phyloP scores from a whole-genome alignment of 805 yeast genomes.

The Metschnikowia lochheadii region DNA sequence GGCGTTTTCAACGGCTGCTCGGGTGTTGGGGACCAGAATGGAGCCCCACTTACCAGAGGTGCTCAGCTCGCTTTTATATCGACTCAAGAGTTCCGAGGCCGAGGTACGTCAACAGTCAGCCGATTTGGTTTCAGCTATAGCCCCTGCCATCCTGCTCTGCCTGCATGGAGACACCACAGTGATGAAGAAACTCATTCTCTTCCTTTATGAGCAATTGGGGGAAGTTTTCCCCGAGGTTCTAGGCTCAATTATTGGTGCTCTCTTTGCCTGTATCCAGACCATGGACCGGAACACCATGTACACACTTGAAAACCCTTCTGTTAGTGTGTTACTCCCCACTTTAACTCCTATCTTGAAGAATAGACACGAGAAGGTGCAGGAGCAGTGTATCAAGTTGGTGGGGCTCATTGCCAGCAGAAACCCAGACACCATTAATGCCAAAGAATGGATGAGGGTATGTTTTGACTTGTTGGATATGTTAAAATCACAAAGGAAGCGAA shows the following conservation, averaged over 20 bases:
- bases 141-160: slow-evolving; percentile 64
- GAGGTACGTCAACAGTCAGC: slow-evolving; percentile 82
- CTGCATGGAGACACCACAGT: slow-evolving; percentile 51
- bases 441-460: slow-evolving; percentile 97
- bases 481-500: slow-evolving; percentile 71
- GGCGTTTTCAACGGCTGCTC: slow-evolving; percentile 62
- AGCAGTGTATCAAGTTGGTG: slow-evolving; percentile 69
- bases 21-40: slow-evolving; percentile 58
- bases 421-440: slow-evolving; percentile 78
- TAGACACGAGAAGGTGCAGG: slow-evolving; percentile 87
- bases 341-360: slow-evolving; percentile 88
- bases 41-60: slow-evolving; percentile 71
- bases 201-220: slow-evolving; percentile 86
- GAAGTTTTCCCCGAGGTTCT: slow-evolving; percentile 93
- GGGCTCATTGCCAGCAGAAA: slow-evolving; percentile 79
- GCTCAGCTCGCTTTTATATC: slow-evolving; percentile 64
- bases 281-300: slow-evolving; percentile 59
- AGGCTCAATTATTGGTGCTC: slow-evolving; percentile 76
- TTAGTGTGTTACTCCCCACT: slow-evolving; percentile 77
- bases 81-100: slow-evolving; percentile 67
- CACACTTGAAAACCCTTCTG: slow-evolving; percentile 57
- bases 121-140: slow-evolving; percentile 62
- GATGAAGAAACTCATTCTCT: slow-evolving; percentile 63
- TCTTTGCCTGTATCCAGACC: slow-evolving; percentile 56
- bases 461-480: slow-evolving; percentile 86